phyloP scores from a whole-genome alignment of 2,329 filamentous ascomycete species.

The Aspergillus pseudoterreus region DNA sequence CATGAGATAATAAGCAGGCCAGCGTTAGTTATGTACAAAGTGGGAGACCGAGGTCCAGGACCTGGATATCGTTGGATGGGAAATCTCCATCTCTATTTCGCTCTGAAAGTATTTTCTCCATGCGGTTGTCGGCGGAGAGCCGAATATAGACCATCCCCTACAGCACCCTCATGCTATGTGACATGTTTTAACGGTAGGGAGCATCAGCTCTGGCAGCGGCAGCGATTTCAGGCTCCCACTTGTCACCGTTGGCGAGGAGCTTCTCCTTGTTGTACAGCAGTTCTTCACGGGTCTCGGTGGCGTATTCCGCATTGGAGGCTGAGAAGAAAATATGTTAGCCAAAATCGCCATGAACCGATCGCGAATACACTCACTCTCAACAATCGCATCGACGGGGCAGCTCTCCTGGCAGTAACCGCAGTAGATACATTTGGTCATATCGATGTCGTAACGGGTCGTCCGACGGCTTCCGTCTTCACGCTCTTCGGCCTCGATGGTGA shows the following conservation, averaged over 20 bases:
- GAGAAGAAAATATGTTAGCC: neutral
- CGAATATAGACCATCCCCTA: neutral
- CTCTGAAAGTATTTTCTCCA: neutral
- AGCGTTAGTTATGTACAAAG: conserved; percentile 32
- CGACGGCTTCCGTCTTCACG: conserved; percentile 91
- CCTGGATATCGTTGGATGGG: conserved; percentile 5
- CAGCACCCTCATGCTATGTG: neutral
- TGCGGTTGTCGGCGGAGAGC: neutral
- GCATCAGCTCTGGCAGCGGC: conserved; percentile 89
- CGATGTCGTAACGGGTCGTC: conserved; percentile 97
- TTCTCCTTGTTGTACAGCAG: conserved; percentile 98
- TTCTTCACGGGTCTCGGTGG: conserved; percentile 81
- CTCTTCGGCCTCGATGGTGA: conserved; percentile 98
- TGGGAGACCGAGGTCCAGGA: conserved; percentile 8
- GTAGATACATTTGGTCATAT: conserved; percentile 99
- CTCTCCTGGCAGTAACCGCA: conserved; percentile 99
- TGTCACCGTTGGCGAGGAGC: conserved; percentile 81
- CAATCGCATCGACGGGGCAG: conserved; percentile 94
- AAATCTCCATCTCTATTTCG: conserved; percentile 1
- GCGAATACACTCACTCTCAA: conserved; percentile 55
- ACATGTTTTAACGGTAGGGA: conserved; percentile 68
- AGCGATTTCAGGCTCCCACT: conserved; percentile 97
- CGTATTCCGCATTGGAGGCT: conserved; percentile 71
- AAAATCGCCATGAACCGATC: conserved; percentile 13
- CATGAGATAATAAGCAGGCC: conserved; percentile 24